These are phyloP conservation scores for Rhodocollybia butyracea DNA, from an alignment of 768 basidiomycete genomes.

Conservation along the genomic window DNA sequence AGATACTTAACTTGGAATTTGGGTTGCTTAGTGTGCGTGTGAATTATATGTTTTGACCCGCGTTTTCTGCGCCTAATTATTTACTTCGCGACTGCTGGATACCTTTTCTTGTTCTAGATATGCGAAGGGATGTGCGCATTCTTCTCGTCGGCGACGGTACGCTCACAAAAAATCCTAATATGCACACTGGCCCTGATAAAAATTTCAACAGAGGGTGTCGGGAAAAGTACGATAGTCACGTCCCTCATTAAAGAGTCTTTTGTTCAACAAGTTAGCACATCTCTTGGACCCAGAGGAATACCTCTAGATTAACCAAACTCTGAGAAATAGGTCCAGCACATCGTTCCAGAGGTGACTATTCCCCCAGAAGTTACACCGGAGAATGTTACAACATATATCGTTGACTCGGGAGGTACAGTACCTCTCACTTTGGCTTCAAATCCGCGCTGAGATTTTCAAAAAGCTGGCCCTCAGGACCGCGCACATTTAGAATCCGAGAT, in stretches of 20 bases:
- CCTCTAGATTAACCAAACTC: background rate
- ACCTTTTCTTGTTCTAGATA: constrained; percentile 24
- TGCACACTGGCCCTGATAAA: constrained; percentile 10
- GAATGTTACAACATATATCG: constrained; percentile 96
- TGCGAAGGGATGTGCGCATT: constrained; percentile 93
- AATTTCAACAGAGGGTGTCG: constrained; percentile 76
- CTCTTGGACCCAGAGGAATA: background rate
- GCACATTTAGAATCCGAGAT: constrained; percentile 92
- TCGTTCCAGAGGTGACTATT: constrained; percentile 96
- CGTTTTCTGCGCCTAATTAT: background rate
- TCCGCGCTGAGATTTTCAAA: constrained; percentile 9
- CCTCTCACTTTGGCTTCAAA: background rate
- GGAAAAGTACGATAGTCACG: constrained; percentile 96
- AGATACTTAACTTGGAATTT: background rate
- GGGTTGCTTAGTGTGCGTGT: too few species aligned
- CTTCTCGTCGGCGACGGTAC: constrained; percentile 91
- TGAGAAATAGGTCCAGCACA: constrained; percentile 74
- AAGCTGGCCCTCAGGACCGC: constrained; percentile 85
- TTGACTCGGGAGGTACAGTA: constrained; percentile 91
- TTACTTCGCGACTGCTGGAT: background rate
- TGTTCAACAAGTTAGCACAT: constrained; percentile 70
- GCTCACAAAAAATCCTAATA: constrained; percentile 18
- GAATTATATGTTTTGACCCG: background rate
- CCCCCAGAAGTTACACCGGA: constrained; percentile 97
- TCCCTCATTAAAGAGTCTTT: constrained; percentile 96